Conservation (phyloP, 371 early-diverging fungal species). For the Mortierella sp. region DNA sequence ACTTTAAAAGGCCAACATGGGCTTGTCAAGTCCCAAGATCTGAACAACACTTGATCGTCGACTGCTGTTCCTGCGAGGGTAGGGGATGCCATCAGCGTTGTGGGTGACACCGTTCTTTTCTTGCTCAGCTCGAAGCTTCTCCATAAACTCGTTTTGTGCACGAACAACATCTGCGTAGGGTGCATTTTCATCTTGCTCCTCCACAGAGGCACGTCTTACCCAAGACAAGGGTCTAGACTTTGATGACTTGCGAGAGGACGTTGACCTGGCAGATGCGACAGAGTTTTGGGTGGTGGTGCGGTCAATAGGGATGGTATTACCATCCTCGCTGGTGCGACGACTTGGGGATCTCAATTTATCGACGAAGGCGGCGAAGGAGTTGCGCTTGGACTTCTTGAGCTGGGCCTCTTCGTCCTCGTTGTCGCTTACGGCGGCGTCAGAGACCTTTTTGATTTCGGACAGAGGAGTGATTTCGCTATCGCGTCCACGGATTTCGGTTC, state of each 20-base stretch:
- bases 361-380: constrained; percentile 37
- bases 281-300: constrained; percentile 26
- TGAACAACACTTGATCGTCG: constrained; percentile 38
- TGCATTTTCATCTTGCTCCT: constrained; percentile 1
- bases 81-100: constrained; percentile 45
- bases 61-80: constrained; percentile 20
- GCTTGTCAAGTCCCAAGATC: constrained; percentile 44
- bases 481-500: constrained; percentile 18
- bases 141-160: constrained; percentile 47
- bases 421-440: neutral
- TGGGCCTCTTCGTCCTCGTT: neutral
- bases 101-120: constrained; percentile 30
- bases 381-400: constrained; percentile 12
- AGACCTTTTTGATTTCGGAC: constrained; percentile 13
- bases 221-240: constrained; percentile 26
- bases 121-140: constrained; percentile 40
- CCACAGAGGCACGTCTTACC: constrained; percentile 11
- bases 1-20: constrained; percentile 25
- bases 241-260: constrained; percentile 19
- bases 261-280: constrained; percentile 14
- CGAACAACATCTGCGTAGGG: constrained; percentile 42
- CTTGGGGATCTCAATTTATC: constrained; percentile 38
- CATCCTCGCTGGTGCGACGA: neutral
- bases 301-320: constrained; percentile 8
- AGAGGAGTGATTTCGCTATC: constrained; percentile 15